phyloP scores from a whole-genome alignment of 208 protist genomes.

The Balamuthia mandrillaris region DNA sequence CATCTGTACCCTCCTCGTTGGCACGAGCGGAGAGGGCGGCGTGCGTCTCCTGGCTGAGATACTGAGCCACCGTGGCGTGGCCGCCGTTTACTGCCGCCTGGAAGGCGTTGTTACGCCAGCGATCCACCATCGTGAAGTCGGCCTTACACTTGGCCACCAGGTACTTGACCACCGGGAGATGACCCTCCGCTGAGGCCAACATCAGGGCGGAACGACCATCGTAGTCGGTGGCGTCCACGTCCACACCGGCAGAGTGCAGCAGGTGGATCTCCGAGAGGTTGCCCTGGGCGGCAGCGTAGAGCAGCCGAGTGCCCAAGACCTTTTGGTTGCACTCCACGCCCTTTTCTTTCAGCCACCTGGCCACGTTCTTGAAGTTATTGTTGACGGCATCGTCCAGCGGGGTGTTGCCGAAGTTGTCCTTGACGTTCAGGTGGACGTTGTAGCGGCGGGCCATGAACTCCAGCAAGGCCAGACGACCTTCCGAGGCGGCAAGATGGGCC shows the following conservation, averaged over 20 bases:
- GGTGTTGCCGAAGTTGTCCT: not conserved
- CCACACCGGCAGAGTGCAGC: not conserved
- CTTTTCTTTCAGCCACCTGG: not conserved
- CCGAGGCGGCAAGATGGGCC: slow-evolving; percentile 52
- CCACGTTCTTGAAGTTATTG: no score
- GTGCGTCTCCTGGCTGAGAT: not conserved
- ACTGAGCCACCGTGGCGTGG: not conserved
- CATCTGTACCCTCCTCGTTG: not conserved
- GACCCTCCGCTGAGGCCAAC: slow-evolving; percentile 48
- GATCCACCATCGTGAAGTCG: slow-evolving; percentile 31
- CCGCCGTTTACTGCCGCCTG: not conserved
- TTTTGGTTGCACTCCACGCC: not conserved
- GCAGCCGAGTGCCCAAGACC: slow-evolving; percentile 25
- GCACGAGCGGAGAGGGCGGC: not conserved
- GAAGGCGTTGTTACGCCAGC: not conserved
- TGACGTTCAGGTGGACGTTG: slow-evolving; percentile 39
- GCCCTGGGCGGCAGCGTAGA: not conserved
- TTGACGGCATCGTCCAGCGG: not conserved
- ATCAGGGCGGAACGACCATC: slow-evolving; percentile 55
- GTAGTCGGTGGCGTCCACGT: slow-evolving; percentile 43
- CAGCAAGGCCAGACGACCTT: slow-evolving; percentile 45
- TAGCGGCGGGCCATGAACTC: slow-evolving; percentile 42
- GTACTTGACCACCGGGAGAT: slow-evolving; percentile 41
- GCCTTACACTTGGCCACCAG: slow-evolving; percentile 45
- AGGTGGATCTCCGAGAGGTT: not conserved